These are phyloP conservation scores for Pleurotus sapidus DNA, from an alignment of 768 basidiomycete genomes.

Conservation along the genomic window DNA sequence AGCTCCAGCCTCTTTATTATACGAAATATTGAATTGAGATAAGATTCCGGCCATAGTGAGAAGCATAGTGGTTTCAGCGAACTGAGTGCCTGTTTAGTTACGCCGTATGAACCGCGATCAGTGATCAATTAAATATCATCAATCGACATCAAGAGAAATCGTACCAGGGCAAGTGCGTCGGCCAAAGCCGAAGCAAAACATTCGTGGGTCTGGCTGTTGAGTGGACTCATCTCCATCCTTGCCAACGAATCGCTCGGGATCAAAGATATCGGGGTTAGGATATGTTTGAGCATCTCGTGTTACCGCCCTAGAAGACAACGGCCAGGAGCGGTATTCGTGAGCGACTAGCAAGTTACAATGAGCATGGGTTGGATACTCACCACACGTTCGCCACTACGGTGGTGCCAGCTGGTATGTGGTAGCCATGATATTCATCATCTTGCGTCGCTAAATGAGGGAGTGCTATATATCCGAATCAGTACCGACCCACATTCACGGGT, in stretches of 20 bases:
- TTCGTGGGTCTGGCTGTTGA: constrained; percentile 28
- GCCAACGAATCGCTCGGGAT: constrained; percentile 32
- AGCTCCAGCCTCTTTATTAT: constrained; percentile 12
- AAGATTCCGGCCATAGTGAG: constrained; percentile 29
- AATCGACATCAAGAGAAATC: neutral
- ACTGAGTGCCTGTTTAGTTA: constrained; percentile 19
- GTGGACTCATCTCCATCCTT: neutral
- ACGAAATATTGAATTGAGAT: constrained; percentile 22
- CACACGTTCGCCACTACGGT: constrained; percentile 47
- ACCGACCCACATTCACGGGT: neutral
- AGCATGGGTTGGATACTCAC: constrained; percentile 17
- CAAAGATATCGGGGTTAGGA: constrained; percentile 36
- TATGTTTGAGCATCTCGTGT: constrained; percentile 38
- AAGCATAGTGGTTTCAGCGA: constrained; percentile 29
- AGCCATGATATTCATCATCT: constrained; percentile 44
- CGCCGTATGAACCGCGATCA: too few species aligned
- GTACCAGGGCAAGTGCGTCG: constrained; percentile 29
- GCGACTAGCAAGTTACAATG: too few species aligned
- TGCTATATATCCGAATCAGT: constrained; percentile 19
- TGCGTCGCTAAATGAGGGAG: constrained; percentile 37
- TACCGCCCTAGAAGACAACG: constrained; percentile 32
- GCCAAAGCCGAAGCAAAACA: constrained; percentile 31
- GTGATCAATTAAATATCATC: too few species aligned
- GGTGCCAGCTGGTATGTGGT: constrained; percentile 41
- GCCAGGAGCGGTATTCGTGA: neutral